Base-by-base conservation (phyloP, 805 yeast species). In the Middelhovenomyces tepae region DNA sequence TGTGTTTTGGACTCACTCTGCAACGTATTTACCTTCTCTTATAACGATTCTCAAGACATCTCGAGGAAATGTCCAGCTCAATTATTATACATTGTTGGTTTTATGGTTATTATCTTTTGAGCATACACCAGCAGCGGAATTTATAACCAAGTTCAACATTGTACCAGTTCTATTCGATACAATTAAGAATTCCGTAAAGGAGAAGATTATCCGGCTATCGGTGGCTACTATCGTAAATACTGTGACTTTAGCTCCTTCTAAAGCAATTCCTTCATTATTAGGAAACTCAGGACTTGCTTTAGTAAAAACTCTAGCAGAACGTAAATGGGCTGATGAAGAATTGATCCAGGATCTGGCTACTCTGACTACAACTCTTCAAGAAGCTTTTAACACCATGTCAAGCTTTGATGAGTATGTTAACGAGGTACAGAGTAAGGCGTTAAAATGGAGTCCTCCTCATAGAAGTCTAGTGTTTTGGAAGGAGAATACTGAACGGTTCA, bases 271-370 rank as follows among this genome's bases (percentile, higher is more conserved):
- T 33, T 66, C 85, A 27, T 54, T 81, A 22, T 65, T 84, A 42
- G 71, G 82, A 40, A 83, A 80, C 39, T 81, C 81, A 46, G 91
- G 93, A 2, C 65, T 83, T 38, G 70, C 77, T 34, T 69, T 74
- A 6, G 63, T 84, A 38, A 73, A 70, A 46, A 73, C 77, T 37
- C 69, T 91, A 47, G 71, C 75, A 44, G 89, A 82, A 40, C 69
- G 97, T 50, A 91, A 91, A 59, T 87, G 94, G 78, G 80, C 94
- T 4, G 98, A 91, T 56, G 91, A 84, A 42, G 98, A 91, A 56
- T 71, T 91, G 47, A 72, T 81, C 29, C 64, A 63, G 13, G 96
- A 86, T 54, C 70, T 91, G 45, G 64, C 62, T 15, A 54, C 60
- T 20, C 64, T 91, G 43, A 61, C 67, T 37, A 73, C 66, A 22